Conservation (phyloP, 2,329 filamentous ascomycete species). For the Talaromyces marneffei region DNA sequence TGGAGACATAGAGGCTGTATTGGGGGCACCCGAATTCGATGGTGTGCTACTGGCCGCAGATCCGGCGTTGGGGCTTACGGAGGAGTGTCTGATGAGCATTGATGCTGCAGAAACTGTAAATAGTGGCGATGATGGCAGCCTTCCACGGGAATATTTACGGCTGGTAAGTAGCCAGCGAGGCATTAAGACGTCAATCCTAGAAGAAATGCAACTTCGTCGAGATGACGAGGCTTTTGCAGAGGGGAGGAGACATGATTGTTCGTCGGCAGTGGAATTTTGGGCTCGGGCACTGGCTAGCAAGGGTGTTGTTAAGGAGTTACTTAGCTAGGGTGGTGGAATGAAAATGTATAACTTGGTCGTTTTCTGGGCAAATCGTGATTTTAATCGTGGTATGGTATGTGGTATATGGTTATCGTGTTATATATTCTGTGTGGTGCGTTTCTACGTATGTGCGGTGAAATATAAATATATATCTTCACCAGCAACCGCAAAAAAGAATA, state of each 20-base stretch:
- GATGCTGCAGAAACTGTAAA: background rate
- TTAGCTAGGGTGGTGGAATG: background rate
- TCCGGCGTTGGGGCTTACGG: conserved; percentile 33
- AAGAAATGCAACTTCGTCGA: conserved; percentile 35
- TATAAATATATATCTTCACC: background rate
- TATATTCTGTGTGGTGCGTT: background rate
- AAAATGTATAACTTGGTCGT: no score
- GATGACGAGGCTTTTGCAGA: conserved; percentile 38
- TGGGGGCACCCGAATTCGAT: background rate
- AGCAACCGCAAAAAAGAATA: background rate
- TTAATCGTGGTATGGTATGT: no score
- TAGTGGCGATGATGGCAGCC: conserved; percentile 21
- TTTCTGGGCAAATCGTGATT: no score
- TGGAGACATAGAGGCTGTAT: background rate
- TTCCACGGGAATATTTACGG: conserved; percentile 26
- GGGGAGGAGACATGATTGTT: conserved; percentile 56
- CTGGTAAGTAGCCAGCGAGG: conserved; percentile 28
- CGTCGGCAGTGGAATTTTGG: conserved; percentile 63
- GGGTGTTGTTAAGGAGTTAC: conserved; percentile 47
- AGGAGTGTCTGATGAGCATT: conserved; percentile 26
- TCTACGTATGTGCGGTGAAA: background rate
- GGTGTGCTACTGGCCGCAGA: conserved; percentile 27
- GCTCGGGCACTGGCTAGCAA: conserved; percentile 63
- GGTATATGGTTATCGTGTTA: background rate
- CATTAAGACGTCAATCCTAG: conserved; percentile 33